Evolutionary conservation across 495 filamentous ascomycete species (phyloP).

Genomic region (Bacidia gigantensis): DNA sequence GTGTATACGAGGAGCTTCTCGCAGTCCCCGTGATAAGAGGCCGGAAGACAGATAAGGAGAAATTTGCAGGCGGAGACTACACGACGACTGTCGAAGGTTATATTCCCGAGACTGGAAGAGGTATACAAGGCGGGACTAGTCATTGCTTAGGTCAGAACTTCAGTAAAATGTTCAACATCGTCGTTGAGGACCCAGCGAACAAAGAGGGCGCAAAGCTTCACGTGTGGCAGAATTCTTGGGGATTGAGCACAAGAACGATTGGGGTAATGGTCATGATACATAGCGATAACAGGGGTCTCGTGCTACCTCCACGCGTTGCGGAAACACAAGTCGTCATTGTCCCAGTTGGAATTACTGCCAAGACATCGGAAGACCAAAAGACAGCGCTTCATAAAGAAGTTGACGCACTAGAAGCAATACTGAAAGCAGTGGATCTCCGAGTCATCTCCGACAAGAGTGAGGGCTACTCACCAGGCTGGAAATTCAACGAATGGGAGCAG

Average conservation of each 20-base stretch:
- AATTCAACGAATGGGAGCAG: conserved; percentile 96
- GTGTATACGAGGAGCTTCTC: conserved; percentile 81
- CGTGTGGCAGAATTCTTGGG: conserved; percentile 99
- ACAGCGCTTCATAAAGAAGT: conserved; percentile 56
- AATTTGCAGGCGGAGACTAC: conserved; percentile 91
- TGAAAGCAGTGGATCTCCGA: conserved; percentile 55
- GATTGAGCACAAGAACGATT: conserved; percentile 85
- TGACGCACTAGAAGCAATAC: conserved; percentile 46
- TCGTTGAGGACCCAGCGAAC: conserved; percentile 74
- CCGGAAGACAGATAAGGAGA: conserved; percentile 78
- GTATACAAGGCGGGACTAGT: conserved; percentile 89
- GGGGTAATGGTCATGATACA: conserved; percentile 98
- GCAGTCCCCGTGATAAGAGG: conserved; percentile 89
- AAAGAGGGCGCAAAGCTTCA: conserved; percentile 64
- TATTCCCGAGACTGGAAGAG: conserved; percentile 84
- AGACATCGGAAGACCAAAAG: conserved; percentile 63
- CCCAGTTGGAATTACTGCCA: conserved; percentile 86
- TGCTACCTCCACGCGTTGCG: conserved; percentile 82
- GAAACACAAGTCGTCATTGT: conserved; percentile 74
- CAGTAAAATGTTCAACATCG: conserved; percentile 96
- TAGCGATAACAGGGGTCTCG: conserved; percentile 83
- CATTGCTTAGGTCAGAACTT: conserved; percentile 96
- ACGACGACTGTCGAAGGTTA: conserved; percentile 86
- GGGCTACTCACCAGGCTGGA: conserved; percentile 83
- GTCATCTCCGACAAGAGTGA: conserved; percentile 66